phyloP scores from a whole-genome alignment of 169 alveolate genomes.

The Perkinsus marinus region DNA sequence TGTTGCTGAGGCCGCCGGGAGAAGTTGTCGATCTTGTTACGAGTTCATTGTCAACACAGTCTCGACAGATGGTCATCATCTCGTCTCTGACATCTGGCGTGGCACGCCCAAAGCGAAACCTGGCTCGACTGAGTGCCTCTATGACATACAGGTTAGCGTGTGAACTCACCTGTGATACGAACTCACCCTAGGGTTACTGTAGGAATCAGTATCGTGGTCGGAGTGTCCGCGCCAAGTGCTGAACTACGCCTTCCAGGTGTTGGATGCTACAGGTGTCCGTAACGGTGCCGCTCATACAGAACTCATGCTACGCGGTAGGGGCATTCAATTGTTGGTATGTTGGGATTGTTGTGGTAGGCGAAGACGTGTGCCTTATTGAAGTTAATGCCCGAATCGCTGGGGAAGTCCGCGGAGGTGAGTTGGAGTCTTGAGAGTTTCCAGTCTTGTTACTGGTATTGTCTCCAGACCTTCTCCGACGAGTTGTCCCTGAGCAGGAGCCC shows the following conservation, averaged over 20 bases:
- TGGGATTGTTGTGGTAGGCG: neutral
- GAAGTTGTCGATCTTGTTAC: neutral
- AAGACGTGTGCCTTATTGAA: neutral
- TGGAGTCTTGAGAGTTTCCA: too few species aligned
- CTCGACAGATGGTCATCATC: neutral
- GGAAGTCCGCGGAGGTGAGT: neutral
- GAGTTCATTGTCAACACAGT: neutral
- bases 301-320: neutral
- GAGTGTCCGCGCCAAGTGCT: neutral
- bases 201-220: neutral
- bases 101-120: neutral
- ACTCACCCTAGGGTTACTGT: neutral
- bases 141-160: neutral
- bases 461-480: neutral
- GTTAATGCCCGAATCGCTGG: neutral
- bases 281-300: neutral
- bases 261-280: neutral
- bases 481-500: neutral
- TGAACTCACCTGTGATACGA: too few species aligned
- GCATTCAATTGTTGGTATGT: neutral
- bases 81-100: neutral
- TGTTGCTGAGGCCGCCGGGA: neutral
- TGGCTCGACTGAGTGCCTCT: neutral
- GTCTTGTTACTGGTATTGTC: neutral
- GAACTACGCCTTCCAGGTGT: neutral